Percentiles rank a stretch among this genome's conserved stretches.
Evolutionary conservation across 73 alveolate genomes (phyloP).

Genomic region (Chromera velia): DNA sequence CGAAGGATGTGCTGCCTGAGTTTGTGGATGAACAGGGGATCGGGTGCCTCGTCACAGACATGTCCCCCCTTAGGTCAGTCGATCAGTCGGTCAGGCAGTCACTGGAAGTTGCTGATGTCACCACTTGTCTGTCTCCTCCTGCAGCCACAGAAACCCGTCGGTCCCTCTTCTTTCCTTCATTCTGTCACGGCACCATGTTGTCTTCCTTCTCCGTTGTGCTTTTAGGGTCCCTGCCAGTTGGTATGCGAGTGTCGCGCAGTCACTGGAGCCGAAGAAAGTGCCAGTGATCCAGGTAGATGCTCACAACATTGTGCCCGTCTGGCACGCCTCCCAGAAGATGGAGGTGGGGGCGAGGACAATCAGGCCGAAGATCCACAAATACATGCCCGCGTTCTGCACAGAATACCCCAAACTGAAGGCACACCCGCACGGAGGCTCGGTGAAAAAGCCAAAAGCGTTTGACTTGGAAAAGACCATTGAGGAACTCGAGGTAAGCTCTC

Average conservation of each 20-base stretch:
- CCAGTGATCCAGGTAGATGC: slow-evolving; percentile 22
- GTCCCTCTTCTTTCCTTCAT: neutral
- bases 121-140: too few species aligned
- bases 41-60: neutral
- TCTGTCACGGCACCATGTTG: neutral
- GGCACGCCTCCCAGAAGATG: slow-evolving; percentile 13
- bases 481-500: too few species aligned
- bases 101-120: too few species aligned
- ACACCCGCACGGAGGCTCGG: too few species aligned
- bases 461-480: too few species aligned
- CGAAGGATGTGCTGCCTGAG: neutral
- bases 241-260: slow-evolving; percentile 23
- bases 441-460: too few species aligned
- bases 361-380: slow-evolving; percentile 6
- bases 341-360: slow-evolving; percentile 14
- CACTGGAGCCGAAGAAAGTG: neutral
- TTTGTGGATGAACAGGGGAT: neutral
- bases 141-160: neutral
- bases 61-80: neutral
- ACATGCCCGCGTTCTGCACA: slow-evolving; percentile 7
- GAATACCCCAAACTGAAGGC: slow-evolving; percentile 10
- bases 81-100: too few species aligned
- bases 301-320: slow-evolving; percentile 31
- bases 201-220: neutral
- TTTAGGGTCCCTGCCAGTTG: slow-evolving; percentile 18